Evolutionary conservation across 164 flowering plant species (phyloP).

Genomic region (Akebia trifoliata): DNA sequence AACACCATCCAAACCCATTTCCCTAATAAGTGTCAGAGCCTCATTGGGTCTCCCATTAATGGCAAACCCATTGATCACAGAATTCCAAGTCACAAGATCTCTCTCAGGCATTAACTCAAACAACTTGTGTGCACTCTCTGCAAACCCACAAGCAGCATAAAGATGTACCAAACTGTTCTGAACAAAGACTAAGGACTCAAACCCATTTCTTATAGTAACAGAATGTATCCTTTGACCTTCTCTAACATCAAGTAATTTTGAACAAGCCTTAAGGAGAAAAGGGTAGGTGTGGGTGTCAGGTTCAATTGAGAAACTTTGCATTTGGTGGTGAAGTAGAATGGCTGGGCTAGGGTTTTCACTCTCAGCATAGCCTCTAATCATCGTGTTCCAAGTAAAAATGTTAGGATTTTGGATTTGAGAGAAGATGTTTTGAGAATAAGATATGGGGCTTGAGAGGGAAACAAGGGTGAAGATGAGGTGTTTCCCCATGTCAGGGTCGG

Average conservation of each 20-base stretch:
- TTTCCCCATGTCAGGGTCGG: constrained; percentile 25
- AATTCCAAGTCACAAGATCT: constrained; percentile 30
- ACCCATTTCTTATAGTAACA: constrained; percentile 21
- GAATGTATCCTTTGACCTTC: constrained; percentile 24
- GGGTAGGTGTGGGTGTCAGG: constrained; percentile 41
- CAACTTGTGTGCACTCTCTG: constrained; percentile 28
- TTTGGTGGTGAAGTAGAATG: constrained; percentile 17
- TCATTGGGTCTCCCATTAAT: constrained; percentile 33
- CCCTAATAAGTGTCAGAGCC: constrained; percentile 24
- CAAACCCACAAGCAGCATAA: constrained; percentile 25
- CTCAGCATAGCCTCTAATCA: constrained; percentile 37
- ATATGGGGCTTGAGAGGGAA: constrained; percentile 27
- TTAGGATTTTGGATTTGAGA: constrained; percentile 24
- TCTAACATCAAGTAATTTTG: constrained; percentile 21
- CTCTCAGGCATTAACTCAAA: constrained; percentile 23
- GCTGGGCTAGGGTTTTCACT: constrained; percentile 23
- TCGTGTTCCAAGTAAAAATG: constrained; percentile 31
- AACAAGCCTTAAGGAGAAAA: constrained; percentile 30
- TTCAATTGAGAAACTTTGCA: constrained; percentile 14
- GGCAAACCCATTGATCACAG: constrained; percentile 35
- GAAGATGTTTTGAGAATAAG: constrained; percentile 25
- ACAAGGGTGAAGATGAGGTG: constrained; percentile 30
- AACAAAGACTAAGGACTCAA: constrained; percentile 22
- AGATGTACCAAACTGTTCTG: constrained; percentile 27
- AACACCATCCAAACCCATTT: constrained; percentile 29